phyloP scores from a whole-genome alignment of 1,284 basidiomycete genomes.

The Athelia sp. region DNA sequence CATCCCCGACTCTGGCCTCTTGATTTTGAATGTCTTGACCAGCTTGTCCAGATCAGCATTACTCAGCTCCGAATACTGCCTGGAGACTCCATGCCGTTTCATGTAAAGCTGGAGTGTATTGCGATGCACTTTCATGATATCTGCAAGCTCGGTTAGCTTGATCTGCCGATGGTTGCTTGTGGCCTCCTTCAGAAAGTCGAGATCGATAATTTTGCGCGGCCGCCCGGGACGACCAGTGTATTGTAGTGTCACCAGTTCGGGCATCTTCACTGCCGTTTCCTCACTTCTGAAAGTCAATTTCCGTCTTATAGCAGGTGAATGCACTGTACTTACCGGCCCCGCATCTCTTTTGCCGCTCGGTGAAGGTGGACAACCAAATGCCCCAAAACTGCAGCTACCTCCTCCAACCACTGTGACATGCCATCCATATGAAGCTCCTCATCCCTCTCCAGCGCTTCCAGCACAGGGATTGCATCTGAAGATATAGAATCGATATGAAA shows the following conservation, averaged over 20 bases:
- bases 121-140: slow-evolving; percentile 13
- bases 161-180: slow-evolving; percentile 8
- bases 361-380: background rate
- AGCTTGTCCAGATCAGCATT: slow-evolving; percentile 18
- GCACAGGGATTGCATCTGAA: slow-evolving; percentile 11
- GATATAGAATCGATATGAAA: slow-evolving; percentile 12
- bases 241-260: slow-evolving; percentile 6
- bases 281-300: slow-evolving; percentile 6
- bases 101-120: slow-evolving; percentile 14
- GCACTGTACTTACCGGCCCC: too few relatives aligned
- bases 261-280: slow-evolving; percentile 1
- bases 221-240: slow-evolving; percentile 14
- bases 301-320: too few relatives aligned
- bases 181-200: slow-evolving; percentile 11
- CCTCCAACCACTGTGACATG: background rate
- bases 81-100: slow-evolving; percentile 8
- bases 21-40: slow-evolving; percentile 13
- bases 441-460: slow-evolving; percentile 7
- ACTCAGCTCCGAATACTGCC: slow-evolving; percentile 9
- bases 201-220: slow-evolving; percentile 18
- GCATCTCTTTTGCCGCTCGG: background rate
- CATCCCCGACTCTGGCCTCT: slow-evolving; percentile 17
- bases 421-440: slow-evolving; percentile 3
- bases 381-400: background rate
- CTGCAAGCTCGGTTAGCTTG: slow-evolving; percentile 14